Conservation (phyloP, 2,329 filamentous ascomycete genomes). For the Colletotrichum karsti region DNA sequence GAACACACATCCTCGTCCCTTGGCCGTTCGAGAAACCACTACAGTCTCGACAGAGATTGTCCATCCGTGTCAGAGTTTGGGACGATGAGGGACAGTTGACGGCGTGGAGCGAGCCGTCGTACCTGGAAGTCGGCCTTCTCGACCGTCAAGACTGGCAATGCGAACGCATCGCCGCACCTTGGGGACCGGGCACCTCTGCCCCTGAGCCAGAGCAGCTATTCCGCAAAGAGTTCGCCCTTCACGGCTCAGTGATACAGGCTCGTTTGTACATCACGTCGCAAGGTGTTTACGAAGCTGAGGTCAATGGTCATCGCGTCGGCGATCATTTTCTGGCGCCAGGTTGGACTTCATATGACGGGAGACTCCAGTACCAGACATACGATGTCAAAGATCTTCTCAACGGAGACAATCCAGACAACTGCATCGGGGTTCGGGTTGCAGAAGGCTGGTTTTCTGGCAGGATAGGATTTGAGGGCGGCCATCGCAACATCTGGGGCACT, state of each 20-base stretch:
- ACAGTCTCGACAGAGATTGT: too few species aligned
- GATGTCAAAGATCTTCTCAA: constrained; percentile 54
- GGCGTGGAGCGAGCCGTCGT: constrained; percentile 36
- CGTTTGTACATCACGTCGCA: constrained; percentile 56
- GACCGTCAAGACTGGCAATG: constrained; percentile 39
- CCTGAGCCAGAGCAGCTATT: constrained; percentile 36
- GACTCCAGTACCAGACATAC: constrained; percentile 60
- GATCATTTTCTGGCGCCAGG: constrained; percentile 56
- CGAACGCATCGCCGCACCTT: constrained; percentile 38
- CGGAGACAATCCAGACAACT: constrained; percentile 34
- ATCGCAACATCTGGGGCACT: constrained; percentile 37
- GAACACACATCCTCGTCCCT: constrained; percentile 33
- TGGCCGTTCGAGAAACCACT: too few species aligned
- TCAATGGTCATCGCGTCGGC: constrained; percentile 54
- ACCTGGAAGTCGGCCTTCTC: constrained; percentile 45
- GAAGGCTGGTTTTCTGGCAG: constrained; percentile 53
- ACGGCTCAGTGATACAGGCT: constrained; percentile 38
- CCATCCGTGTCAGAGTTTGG: constrained; percentile 42
- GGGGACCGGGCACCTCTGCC: constrained; percentile 33
- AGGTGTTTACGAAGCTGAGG: constrained; percentile 54
- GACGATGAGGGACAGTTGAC: constrained; percentile 28
- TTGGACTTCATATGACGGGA: constrained; percentile 59
- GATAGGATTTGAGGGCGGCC: constrained; percentile 31
- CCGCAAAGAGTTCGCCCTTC: constrained; percentile 42
- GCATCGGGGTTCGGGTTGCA: constrained; percentile 49